A percentile compares a stretch with the other conserved stretches of the same genome.
These are phyloP conservation scores for Pichia cabralensis DNA, from an alignment of 805 yeast genomes.

Conservation along the genomic window DNA sequence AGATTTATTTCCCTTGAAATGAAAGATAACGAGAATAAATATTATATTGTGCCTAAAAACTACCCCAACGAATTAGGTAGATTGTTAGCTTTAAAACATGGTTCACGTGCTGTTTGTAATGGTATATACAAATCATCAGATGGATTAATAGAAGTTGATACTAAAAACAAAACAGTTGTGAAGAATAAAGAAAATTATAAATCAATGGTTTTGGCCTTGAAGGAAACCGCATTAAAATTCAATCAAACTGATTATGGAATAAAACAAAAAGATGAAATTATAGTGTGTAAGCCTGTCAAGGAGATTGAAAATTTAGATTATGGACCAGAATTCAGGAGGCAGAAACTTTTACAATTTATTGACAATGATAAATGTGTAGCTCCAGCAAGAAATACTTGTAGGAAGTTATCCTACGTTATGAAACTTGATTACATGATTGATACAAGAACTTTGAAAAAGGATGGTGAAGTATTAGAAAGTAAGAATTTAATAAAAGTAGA, in stretches of 20 bases:
- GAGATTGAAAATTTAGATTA: too few species aligned
- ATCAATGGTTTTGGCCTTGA: too few species aligned
- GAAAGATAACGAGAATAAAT: too few species aligned
- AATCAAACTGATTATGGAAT: neutral
- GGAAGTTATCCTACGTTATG: constrained; percentile 30
- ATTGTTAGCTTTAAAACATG: too few species aligned
- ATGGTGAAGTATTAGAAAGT: constrained; percentile 27
- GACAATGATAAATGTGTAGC: constrained; percentile 37
- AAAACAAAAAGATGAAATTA: too few species aligned
- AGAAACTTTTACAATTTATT: constrained; percentile 28
- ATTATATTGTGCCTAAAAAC: too few species aligned
- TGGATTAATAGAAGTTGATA: too few species aligned
- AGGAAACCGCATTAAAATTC: too few species aligned
- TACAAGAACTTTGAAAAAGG: constrained; percentile 41
- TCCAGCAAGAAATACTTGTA: constrained; percentile 32
- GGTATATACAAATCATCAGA: too few species aligned
- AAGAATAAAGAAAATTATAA: neutral
- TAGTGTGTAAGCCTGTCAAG: too few species aligned
- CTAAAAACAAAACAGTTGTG: neutral
- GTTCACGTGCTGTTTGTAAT: too few species aligned
- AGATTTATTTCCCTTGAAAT: constrained; percentile 1
- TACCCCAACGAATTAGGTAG: too few species aligned
- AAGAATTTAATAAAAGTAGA: constrained; percentile 18
- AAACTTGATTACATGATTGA: constrained; percentile 37
- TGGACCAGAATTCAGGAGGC: constrained; percentile 21